phyloP scores from a whole-genome alignment of 2,329 filamentous ascomycete species.

The Curvularia hawaiiensis region DNA sequence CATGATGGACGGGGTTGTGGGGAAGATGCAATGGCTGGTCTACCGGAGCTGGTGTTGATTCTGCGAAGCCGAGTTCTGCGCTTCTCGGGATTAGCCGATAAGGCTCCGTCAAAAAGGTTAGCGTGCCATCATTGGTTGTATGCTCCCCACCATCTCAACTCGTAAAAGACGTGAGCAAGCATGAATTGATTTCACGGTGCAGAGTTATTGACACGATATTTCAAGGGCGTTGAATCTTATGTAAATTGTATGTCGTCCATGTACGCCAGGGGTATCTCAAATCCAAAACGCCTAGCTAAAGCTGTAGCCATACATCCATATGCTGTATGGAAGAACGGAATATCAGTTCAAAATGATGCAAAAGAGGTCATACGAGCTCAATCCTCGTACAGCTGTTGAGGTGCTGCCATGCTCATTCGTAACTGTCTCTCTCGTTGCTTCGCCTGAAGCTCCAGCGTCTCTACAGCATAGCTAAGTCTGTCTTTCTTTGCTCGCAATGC shows the following conservation, averaged over 20 bases:
- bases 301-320: not conserved
- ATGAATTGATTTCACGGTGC: not conserved
- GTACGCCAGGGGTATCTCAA: slow-evolving; percentile 36
- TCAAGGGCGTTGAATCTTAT: not conserved
- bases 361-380: slow-evolving; percentile 9
- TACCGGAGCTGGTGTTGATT: slow-evolving; percentile 36
- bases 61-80: slow-evolving; percentile 38
- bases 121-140: not conserved
- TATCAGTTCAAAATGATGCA: not conserved
- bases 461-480: slow-evolving; percentile 82
- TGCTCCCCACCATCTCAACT: not conserved
- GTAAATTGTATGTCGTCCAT: not conserved
- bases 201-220: not conserved
- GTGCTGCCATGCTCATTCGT: slow-evolving; percentile 72
- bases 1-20: slow-evolving; percentile 63
- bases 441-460: slow-evolving; percentile 84
- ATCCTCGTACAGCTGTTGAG: slow-evolving; percentile 46
- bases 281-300: slow-evolving; percentile 30
- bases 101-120: slow-evolving; percentile 13
- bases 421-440: slow-evolving; percentile 74
- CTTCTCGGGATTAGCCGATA: slow-evolving; percentile 27
- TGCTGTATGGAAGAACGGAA: not conserved
- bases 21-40: slow-evolving; percentile 47
- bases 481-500: slow-evolving; percentile 82
- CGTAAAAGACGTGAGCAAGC: not conserved